Evolutionary conservation across 1,139 yeast species (phyloP).

Genomic region (Geotrichum restrictum): DNA sequence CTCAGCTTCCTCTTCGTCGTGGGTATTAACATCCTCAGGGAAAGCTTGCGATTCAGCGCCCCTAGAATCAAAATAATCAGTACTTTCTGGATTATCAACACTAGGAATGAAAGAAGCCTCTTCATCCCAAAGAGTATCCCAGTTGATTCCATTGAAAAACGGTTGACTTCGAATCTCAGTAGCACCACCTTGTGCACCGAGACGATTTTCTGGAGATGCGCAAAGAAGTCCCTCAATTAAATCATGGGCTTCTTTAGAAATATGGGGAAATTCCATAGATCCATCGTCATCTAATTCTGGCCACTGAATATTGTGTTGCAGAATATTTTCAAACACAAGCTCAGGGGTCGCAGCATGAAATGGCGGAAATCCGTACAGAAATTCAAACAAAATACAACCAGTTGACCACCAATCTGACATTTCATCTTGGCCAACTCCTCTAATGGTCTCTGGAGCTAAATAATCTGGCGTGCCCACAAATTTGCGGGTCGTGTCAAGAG

Average conservation of each 20-base stretch:
- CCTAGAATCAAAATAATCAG: slow-evolving; percentile 86
- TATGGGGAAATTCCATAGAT: slow-evolving; percentile 34
- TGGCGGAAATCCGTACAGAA: slow-evolving; percentile 91
- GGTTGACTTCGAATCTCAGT: slow-evolving; percentile 74
- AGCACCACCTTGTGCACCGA: slow-evolving; percentile 69
- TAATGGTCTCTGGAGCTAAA: slow-evolving; percentile 91
- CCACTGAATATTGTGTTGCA: slow-evolving; percentile 76
- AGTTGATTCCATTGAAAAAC: slow-evolving; percentile 65
- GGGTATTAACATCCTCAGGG: slow-evolving; percentile 23
- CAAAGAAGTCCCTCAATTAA: slow-evolving; percentile 60
- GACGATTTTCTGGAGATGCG: slow-evolving; percentile 58
- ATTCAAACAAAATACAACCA: slow-evolving; percentile 92
- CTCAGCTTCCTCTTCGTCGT: slow-evolving; percentile 32
- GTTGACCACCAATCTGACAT: slow-evolving; percentile 98
- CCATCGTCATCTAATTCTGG: slow-evolving; percentile 49
- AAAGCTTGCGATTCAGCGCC: slow-evolving; percentile 58
- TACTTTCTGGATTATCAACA: slow-evolving; percentile 75
- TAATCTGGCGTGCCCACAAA: slow-evolving; percentile 98
- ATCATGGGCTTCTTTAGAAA: slow-evolving; percentile 70
- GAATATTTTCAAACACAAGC: slow-evolving; percentile 74
- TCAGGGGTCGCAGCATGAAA: slow-evolving; percentile 83
- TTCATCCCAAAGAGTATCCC: slow-evolving; percentile 71
- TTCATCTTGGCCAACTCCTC: slow-evolving; percentile 79
- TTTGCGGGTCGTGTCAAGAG: slow-evolving; percentile 39
- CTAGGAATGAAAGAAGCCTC: slow-evolving; percentile 83